Percentiles rank a stretch among this genome's conserved stretches.
Evolutionary conservation across 345 rosid species (phyloP).

Genomic region (Lagerstroemia speciosa): DNA sequence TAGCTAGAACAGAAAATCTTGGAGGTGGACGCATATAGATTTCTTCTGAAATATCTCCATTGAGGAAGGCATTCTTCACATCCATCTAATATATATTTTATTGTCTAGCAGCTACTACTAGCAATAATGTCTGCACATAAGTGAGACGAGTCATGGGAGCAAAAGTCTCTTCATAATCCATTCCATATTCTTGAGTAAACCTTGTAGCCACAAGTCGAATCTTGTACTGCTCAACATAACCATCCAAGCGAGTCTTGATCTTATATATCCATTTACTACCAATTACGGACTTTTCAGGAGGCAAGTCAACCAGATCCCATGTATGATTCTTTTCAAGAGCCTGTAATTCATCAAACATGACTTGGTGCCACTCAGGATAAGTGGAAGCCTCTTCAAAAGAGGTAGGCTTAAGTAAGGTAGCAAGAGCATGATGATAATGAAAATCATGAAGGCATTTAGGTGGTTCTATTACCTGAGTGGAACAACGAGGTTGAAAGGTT

Average conservation of each 20-base stretch:
- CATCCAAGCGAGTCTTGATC: not conserved
- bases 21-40: not conserved
- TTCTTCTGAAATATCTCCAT: constrained; percentile 10
- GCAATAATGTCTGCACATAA: too few species aligned
- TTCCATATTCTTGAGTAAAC: constrained; percentile 4
- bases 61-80: too few species aligned
- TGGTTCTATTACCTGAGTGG: not conserved
- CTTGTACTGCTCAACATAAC: constrained; percentile 3
- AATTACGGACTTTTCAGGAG: too few species aligned
- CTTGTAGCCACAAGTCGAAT: too few species aligned
- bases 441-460: not conserved
- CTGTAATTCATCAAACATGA: too few species aligned
- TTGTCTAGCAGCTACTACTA: too few species aligned
- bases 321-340: too few species aligned
- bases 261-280: constrained; percentile 6
- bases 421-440: constrained; percentile 1
- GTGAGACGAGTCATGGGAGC: not conserved
- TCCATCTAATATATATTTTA: too few species aligned
- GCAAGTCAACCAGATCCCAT: too few species aligned
- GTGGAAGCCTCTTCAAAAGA: not conserved
- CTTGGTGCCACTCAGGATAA: constrained; percentile 3
- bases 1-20: not conserved
- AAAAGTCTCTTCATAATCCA: constrained; percentile 4
- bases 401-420: not conserved
- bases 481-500: too few species aligned